Base-by-base conservation (phyloP, 164 flowering plant genomes). In the Piper betle region DNA sequence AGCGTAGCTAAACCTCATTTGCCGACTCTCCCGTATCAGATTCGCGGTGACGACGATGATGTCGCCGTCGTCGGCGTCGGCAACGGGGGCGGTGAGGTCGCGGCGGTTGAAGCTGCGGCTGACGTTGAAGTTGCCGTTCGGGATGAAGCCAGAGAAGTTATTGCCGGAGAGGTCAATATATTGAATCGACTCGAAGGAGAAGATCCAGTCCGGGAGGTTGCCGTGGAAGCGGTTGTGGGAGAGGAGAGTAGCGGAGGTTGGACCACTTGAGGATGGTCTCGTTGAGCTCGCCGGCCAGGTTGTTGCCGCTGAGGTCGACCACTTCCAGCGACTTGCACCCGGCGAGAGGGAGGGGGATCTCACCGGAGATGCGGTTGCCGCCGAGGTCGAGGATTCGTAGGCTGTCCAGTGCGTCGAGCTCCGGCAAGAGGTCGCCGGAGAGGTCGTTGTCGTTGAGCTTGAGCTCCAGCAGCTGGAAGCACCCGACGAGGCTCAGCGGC, bases 321-420 rank as follows among this genome's bases (percentile, higher is more conserved):
- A 86, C 70, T 66, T 92, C 97, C 37, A 92, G 79, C 4, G 98
- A 92, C 60, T 81, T 89, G 68, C 95, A 87, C 8, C 98, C 98
- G 3, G 98, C 98, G 68, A 92, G 72, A 2, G 97, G 88, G 16
- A 87, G 75, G 1, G 97, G 96, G 63, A 92, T 84, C 68, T 87
- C 94, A 19, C 98, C 98, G 13, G 87, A 84, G 57, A 92, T 79
- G 66, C 39, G 66, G 69, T 92, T 92, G 76, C 76, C 80, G 70
- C 97, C 84, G 41, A 89, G 72, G 71, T 86, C 93, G 40, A 92
- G 72, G 57, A 92, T 81, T 77, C 81, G 85, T 72, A 92, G 60
- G 66, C 96, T 80, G 68, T 80, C 85, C 72, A 92, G 73, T 0
- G 98, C 98, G 66, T 92, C 96, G 38, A 92, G 84, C 74, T 89